phyloP scores from a whole-genome alignment of 164 flowering plant species.

The Chimonanthus salicifolius region DNA sequence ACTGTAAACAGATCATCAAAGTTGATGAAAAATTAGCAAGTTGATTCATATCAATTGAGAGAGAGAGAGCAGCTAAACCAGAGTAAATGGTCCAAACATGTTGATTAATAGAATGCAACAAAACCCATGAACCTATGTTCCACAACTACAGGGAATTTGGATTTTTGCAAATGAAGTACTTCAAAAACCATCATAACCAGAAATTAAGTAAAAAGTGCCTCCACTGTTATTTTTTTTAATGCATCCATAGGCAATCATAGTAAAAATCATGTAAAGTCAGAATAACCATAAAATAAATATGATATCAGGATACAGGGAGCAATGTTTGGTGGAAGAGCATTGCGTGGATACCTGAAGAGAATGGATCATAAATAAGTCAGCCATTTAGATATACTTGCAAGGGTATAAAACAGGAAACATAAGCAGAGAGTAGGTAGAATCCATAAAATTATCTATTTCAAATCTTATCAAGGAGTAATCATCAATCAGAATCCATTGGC shows the following conservation, averaged over 20 bases:
- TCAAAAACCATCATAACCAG: too few relatives aligned
- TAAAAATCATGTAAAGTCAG: not conserved
- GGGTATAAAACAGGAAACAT: not conserved
- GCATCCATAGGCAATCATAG: not conserved
- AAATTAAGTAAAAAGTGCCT: too few relatives aligned
- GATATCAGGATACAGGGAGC: constrained; percentile 18
- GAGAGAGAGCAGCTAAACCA: too few relatives aligned
- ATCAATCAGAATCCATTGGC: not conserved
- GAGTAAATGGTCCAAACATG: too few relatives aligned
- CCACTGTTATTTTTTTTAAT: too few relatives aligned
- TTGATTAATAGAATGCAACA: not conserved
- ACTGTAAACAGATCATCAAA: too few relatives aligned
- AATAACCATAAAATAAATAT: not conserved
- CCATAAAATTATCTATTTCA: not conserved
- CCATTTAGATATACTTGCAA: too few relatives aligned
- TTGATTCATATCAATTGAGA: too few relatives aligned
- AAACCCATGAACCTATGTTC: not conserved
- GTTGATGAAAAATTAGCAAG: too few relatives aligned
- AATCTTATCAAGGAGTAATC: not conserved
- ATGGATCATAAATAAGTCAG: not conserved
- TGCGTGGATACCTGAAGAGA: constrained; percentile 16
- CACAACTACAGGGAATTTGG: not conserved
- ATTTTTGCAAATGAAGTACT: not conserved
- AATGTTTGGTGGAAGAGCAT: constrained; percentile 18
- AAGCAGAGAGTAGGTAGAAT: not conserved